Evolutionary conservation across 768 basidiomycete genomes (phyloP).

Genomic region (Tulasnella sp.): DNA sequence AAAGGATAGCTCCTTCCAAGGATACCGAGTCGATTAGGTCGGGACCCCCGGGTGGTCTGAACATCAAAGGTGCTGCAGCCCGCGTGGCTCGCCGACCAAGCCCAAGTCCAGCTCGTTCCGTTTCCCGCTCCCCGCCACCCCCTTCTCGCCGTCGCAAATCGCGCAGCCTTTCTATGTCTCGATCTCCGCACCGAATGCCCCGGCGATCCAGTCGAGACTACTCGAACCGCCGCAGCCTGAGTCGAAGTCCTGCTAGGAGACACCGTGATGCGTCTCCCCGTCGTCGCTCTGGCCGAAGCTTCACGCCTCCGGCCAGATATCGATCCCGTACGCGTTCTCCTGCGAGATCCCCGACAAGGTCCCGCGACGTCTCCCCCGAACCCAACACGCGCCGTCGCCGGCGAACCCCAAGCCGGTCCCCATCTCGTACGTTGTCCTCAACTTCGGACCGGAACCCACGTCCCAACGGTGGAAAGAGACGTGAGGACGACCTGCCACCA

Average conservation of each 20-base stretch:
- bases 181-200: no score
- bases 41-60: background rate
- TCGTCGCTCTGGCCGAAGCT: no score
- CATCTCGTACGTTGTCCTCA: slow-evolving; percentile 1
- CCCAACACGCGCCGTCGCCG: background rate
- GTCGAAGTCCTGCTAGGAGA: no score
- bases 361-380: slow-evolving; percentile 7
- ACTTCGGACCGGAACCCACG: no score
- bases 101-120: background rate
- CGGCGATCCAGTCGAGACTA: no score
- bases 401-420: slow-evolving; percentile 5
- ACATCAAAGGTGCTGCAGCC: slow-evolving; percentile 6
- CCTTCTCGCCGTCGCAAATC: slow-evolving; percentile 18
- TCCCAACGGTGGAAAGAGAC: no score
- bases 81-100: background rate
- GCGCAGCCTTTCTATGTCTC: slow-evolving; percentile 24
- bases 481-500: no score
- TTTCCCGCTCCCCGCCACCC: background rate
- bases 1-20: no score
- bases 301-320: no score
- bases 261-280: no score
- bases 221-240: no score
- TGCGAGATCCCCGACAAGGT: background rate
- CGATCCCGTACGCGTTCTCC: background rate
- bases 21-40: no score